phyloP scores from a whole-genome alignment of 192 early-diverging fungal genomes.

The Linnemannia zychae region DNA sequence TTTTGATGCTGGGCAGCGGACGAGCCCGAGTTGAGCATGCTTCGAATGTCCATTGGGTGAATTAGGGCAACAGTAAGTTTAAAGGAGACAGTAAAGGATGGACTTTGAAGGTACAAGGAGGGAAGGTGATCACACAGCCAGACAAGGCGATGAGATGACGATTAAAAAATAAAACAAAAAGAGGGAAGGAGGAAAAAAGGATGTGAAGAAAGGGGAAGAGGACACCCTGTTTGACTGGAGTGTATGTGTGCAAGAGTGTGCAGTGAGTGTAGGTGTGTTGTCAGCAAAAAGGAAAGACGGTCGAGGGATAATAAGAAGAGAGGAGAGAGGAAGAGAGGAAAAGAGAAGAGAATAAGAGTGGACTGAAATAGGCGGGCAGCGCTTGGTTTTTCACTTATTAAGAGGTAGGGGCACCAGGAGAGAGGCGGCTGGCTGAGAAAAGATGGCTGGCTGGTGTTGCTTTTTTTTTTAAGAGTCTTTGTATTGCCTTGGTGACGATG shows the following conservation, averaged over 20 bases:
- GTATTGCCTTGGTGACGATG: no score
- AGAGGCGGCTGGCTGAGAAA: neutral
- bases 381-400: no score
- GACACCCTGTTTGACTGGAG: no score
- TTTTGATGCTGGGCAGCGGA: slow-evolving; percentile 21
- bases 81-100: neutral
- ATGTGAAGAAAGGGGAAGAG: neutral
- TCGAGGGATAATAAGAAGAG: neutral
- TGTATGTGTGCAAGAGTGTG: no score
- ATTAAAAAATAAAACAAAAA: neutral
- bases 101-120: neutral
- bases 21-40: slow-evolving; percentile 55
- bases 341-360: neutral
- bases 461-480: neutral
- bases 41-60: slow-evolving; percentile 49
- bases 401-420: neutral
- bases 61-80: neutral
- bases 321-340: neutral
- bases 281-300: no score
- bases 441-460: neutral
- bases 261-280: no score
- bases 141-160: neutral
- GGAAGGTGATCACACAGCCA: neutral
- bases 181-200: neutral
- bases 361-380: neutral